Evolutionary conservation across 2,329 filamentous ascomycete species (phyloP).

Genomic region (Alternaria sp.): DNA sequence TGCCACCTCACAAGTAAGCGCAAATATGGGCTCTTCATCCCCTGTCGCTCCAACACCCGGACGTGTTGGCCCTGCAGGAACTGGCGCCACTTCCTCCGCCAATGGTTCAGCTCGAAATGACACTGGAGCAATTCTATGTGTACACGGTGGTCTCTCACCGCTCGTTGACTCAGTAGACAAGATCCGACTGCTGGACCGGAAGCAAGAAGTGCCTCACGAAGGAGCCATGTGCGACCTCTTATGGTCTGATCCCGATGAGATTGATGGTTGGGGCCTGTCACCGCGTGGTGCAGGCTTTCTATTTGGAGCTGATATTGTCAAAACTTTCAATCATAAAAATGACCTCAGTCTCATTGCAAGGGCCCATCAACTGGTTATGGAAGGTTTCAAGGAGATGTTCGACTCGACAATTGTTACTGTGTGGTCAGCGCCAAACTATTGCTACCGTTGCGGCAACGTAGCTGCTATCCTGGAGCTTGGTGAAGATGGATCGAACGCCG

Average conservation of each 20-base stretch:
- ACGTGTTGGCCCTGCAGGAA: conserved; percentile 77
- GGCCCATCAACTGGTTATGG: conserved; percentile 98
- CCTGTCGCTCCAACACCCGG: conserved; percentile 53
- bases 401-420: conserved; percentile 89
- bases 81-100: conserved; percentile 77
- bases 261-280: conserved; percentile 94
- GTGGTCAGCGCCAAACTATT: conserved; percentile 83
- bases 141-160: conserved; percentile 91
- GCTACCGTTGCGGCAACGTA: conserved; percentile 66
- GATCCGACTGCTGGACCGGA: conserved; percentile 88
- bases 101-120: conserved; percentile 64
- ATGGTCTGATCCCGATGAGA: conserved; percentile 98
- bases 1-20: conserved; percentile 43
- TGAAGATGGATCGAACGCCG: conserved; percentile 73
- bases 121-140: conserved; percentile 79
- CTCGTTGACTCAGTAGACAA: conserved; percentile 94
- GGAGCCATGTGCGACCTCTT: conserved; percentile 98
- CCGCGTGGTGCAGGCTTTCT: conserved; percentile 94
- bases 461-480: conserved; percentile 92
- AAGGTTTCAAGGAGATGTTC: conserved; percentile 99
- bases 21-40: conserved; percentile 47
- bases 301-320: conserved; percentile 95
- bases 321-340: conserved; percentile 91
- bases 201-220: conserved; percentile 98
- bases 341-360: conserved; percentile 90